Percentiles rank a stretch among this genome's conserved stretches.
Evolutionary conservation across 169 alveolate genomes (phyloP).

Genomic region (Ichthyophthirius multifiliis): DNA sequence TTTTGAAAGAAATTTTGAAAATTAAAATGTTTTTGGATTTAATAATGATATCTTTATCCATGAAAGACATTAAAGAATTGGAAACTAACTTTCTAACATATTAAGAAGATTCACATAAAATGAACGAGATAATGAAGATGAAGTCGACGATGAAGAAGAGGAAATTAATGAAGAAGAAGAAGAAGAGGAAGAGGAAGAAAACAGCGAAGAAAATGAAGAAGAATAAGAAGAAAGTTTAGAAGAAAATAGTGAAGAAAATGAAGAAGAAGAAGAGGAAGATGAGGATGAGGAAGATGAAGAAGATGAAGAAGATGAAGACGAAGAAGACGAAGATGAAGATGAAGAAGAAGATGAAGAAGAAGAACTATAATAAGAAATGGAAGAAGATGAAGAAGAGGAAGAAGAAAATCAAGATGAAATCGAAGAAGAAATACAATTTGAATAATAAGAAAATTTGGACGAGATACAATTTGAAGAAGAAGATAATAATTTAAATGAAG

Average conservation of each 20-base stretch:
- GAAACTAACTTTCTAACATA: too few relatives aligned
- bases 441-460: not conserved
- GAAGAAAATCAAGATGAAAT: not conserved
- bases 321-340: not conserved
- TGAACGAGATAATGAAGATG: not conserved
- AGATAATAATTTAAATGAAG: not conserved
- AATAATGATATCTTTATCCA: too few relatives aligned
- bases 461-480: not conserved
- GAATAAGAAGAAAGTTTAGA: not conserved
- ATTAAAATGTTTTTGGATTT: too few relatives aligned
- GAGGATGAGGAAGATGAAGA: not conserved
- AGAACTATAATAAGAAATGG: not conserved
- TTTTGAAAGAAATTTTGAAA: too few relatives aligned
- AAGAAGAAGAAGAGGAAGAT: not conserved
- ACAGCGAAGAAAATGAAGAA: not conserved
- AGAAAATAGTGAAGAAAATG: not conserved
- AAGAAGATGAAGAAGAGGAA: not conserved
- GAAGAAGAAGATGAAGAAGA: not conserved
- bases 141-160: not conserved
- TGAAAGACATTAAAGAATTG: too few relatives aligned
- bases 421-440: not conserved
- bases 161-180: not conserved
- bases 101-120: too few relatives aligned
- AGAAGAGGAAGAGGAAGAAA: not conserved
- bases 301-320: not conserved